Base-by-base conservation (phyloP, 179 eudicot species). In the Camellia oleifera region DNA sequence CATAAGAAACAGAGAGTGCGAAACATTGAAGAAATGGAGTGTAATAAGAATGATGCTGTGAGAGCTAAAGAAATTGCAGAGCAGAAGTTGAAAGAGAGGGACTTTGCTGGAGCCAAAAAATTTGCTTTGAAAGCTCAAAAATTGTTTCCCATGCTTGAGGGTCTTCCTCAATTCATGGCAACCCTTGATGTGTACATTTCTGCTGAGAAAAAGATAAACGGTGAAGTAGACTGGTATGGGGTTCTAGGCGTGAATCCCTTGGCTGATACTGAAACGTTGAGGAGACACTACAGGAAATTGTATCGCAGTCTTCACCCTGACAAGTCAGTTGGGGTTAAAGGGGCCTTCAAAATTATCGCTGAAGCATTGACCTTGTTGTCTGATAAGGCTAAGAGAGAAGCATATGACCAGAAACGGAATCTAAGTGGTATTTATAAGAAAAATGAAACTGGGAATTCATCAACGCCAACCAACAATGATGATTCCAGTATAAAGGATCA, bases 221-320 rank as follows among this genome's bases (percentile, higher is more conserved):
- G 93, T 61, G 89, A 83, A 79, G 83, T 83, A 7, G 92, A 90
- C 83, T 91, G 86, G 84, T 93, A 93, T 77, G 92, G 88, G 50
- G 82, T 93, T 50, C 93, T 91, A 77, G 88, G 87, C 69, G 89
- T 89, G 75, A 72, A 77, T 52, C 89, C 88, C 13, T 78, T 67
- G 12, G 86, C 86, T 17, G 91, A 91, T 69, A 90, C 89, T 12
- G 93, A 88, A 40, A 79, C 89, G 3, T 60, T 93, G 45, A 86
- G 91, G 80, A 93, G 85, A 78, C 89, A 88, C 4, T 93, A 86
- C 76, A 86, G 92, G 80, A 89, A 87, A 74, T 82, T 92, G 57
- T 94, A 94, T 67, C 92, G 92, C 72, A 75, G 78, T 77, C 91
- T 93, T 69, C 96, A 93, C 80, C 97, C 97, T 2, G 97, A 93